These are phyloP conservation scores for Trifolium pratense DNA, from an alignment of 306 rosid genomes.

Conservation along the genomic window DNA sequence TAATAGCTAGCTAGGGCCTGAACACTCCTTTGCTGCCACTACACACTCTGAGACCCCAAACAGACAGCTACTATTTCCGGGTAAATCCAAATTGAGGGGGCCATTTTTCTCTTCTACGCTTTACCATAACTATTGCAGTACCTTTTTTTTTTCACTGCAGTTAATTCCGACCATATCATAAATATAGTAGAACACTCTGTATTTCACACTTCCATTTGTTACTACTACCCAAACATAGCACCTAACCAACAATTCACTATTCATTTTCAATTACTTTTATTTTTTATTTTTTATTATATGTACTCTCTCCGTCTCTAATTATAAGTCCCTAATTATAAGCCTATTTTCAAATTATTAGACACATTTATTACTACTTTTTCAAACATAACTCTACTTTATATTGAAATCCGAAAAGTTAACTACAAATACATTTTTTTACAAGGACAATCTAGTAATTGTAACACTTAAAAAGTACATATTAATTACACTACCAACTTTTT, in stretches of 20 bases:
- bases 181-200: neutral
- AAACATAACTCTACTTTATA: no score
- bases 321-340: no score
- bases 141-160: conserved; percentile 35
- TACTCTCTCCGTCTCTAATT: no score
- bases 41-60: conserved; percentile 50
- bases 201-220: conserved; percentile 38
- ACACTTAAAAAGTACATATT: no score
- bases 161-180: conserved; percentile 34
- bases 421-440: no score
- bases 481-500: no score
- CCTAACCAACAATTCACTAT: neutral
- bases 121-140: conserved; percentile 36
- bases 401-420: no score
- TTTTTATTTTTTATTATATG: no score
- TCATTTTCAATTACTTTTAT: neutral
- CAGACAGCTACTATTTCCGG: conserved; percentile 56
- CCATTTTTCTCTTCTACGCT: conserved; percentile 36
- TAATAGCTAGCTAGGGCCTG: neutral
- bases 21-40: conserved; percentile 55
- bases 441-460: no score
- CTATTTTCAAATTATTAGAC: no score
- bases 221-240: conserved; percentile 16
- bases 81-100: conserved; percentile 53
- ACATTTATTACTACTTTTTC: no score